Evolutionary conservation across 73 alveolate species (phyloP).

Genomic region (Paramecium primaurelia): DNA sequence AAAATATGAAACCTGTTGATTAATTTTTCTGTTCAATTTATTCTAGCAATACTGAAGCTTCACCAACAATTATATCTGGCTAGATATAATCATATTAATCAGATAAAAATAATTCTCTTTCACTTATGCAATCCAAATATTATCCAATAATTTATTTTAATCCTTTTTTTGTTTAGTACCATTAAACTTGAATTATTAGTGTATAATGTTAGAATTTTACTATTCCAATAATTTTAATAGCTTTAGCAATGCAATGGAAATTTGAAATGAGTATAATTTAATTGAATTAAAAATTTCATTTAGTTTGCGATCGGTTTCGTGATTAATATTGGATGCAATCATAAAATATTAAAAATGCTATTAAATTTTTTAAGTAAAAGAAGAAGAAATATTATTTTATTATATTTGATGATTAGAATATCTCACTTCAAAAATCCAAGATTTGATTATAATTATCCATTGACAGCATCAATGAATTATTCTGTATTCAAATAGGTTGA

Average conservation of each 20-base stretch:
- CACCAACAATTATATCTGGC: background rate
- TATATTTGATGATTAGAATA: background rate
- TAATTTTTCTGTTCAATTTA: background rate
- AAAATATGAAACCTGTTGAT: background rate
- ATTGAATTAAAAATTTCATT: background rate
- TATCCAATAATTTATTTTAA: background rate
- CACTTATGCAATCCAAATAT: background rate
- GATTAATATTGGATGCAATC: background rate
- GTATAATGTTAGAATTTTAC: background rate
- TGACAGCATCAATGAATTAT: constrained; percentile 62
- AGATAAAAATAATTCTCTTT: background rate
- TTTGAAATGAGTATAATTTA: no score
- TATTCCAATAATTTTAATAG: background rate
- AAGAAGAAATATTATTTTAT: background rate
- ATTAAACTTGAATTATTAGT: background rate
- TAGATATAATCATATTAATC: background rate
- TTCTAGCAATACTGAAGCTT: background rate
- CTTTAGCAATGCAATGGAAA: background rate
- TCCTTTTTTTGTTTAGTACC: background rate
- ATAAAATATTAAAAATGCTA: background rate
- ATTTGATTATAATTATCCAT: constrained; percentile 11
- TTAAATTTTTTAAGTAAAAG: background rate
- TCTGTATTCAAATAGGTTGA: constrained; percentile 52
- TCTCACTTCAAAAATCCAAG: constrained; percentile 8
- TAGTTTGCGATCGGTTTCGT: background rate